Evolutionary conservation across 768 basidiomycete species (phyloP).

Genomic region (Leccinum disarticulatum): DNA sequence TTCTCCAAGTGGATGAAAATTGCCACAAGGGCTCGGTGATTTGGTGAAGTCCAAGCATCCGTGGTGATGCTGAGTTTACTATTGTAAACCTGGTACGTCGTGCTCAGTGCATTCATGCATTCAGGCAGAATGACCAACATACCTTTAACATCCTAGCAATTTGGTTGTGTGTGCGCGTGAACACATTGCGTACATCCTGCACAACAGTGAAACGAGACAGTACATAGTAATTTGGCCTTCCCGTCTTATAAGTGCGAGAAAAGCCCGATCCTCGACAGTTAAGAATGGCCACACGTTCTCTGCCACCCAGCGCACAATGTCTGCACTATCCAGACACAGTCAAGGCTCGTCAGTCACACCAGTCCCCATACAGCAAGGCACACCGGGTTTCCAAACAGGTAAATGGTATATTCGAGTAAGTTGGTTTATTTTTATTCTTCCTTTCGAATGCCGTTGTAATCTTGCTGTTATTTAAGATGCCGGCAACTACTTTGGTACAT

Average conservation of each 20-base stretch:
- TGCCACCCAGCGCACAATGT: background rate
- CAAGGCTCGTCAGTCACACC: too few relatives aligned
- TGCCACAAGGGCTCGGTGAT: background rate
- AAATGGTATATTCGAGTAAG: too few relatives aligned
- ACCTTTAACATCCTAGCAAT: background rate
- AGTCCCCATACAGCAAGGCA: too few relatives aligned
- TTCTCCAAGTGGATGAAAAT: background rate
- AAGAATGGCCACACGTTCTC: background rate
- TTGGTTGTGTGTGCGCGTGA: background rate
- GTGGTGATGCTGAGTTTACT: background rate
- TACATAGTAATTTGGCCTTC: background rate
- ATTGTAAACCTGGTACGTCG: background rate
- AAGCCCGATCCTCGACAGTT: background rate
- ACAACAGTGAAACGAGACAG: background rate
- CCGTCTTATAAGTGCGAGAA: background rate
- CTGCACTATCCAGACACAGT: too few relatives aligned
- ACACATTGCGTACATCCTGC: background rate
- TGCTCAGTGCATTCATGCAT: background rate
- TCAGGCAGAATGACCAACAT: background rate
- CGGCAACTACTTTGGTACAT: too few relatives aligned
- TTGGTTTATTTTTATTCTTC: too few relatives aligned
- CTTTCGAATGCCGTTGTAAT: too few relatives aligned
- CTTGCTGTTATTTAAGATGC: too few relatives aligned
- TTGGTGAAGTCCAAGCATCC: background rate
- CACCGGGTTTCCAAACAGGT: too few relatives aligned